phyloP scores from a whole-genome alignment of 2,329 filamentous ascomycete genomes.

The Colletotrichum chrysophilum region DNA sequence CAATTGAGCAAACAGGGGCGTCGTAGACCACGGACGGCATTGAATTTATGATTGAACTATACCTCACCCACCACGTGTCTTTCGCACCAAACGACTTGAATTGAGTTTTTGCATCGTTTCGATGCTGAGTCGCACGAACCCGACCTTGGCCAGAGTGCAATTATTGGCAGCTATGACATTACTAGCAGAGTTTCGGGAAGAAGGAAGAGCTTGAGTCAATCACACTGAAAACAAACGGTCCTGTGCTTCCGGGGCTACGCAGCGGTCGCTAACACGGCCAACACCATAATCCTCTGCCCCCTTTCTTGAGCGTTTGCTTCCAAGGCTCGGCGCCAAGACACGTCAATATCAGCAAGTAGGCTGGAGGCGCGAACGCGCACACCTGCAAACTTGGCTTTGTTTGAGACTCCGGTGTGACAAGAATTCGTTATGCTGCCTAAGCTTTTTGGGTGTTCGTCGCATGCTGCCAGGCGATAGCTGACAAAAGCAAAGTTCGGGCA shows the following conservation, averaged over 20 bases:
- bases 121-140: not conserved
- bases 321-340: constrained; percentile 9
- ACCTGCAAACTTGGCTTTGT: not conserved
- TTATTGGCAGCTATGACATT: not conserved
- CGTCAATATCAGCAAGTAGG: not conserved
- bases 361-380: not conserved
- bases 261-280: not conserved
- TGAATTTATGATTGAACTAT: not conserved
- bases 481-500: not conserved
- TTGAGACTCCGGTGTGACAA: not conserved
- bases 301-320: not conserved
- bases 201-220: not conserved
- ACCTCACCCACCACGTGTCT: not conserved
- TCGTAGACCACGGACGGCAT: not conserved
- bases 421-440: not conserved
- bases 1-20: not conserved
- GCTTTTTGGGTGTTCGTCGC: not conserved
- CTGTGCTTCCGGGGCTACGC: not conserved
- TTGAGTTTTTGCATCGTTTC: not conserved
- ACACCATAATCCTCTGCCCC: not conserved
- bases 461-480: not conserved
- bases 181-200: constrained; percentile 11
- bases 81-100: not conserved
- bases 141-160: not conserved
- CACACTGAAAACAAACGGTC: not conserved